These are phyloP conservation scores for Phytophthora vignae DNA, from an alignment of 352 stramenopile genomes.

Conservation along the genomic window DNA sequence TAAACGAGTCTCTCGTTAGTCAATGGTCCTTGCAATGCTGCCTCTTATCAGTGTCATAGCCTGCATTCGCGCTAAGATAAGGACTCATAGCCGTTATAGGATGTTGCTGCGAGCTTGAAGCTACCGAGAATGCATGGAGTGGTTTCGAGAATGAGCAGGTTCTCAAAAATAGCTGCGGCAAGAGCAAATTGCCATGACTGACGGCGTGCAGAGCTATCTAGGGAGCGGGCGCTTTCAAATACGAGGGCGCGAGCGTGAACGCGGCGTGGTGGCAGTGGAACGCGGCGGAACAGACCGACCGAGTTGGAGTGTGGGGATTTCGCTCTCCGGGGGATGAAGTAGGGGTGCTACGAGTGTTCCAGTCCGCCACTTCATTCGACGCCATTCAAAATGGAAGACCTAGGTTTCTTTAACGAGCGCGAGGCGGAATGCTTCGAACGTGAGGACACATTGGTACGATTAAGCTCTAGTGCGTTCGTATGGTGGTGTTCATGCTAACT, in stretches of 20 bases:
- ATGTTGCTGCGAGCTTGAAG: background rate
- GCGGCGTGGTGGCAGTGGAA: slow-evolving; percentile 20
- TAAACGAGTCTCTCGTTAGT: background rate
- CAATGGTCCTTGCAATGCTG: slow-evolving; percentile 2
- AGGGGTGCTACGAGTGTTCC: slow-evolving; percentile 21
- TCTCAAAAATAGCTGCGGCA: slow-evolving; percentile 39
- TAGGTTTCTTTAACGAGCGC: slow-evolving; percentile 84
- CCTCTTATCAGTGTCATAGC: background rate
- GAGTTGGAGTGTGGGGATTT: slow-evolving; percentile 27
- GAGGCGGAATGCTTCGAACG: slow-evolving; percentile 87
- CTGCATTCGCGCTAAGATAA: slow-evolving; percentile 15
- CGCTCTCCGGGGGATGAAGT: slow-evolving; percentile 53
- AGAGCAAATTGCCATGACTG: slow-evolving; percentile 16
- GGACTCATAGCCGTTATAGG: slow-evolving; percentile 14
- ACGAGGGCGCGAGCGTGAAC: slow-evolving; percentile 16
- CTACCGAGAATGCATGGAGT: slow-evolving; percentile 12
- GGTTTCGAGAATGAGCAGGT: slow-evolving; percentile 29
- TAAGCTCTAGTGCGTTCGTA: background rate
- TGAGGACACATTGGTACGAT: slow-evolving; percentile 76
- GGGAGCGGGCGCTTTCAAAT: slow-evolving; percentile 30
- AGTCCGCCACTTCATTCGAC: slow-evolving; percentile 27
- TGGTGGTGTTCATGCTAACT: slow-evolving; percentile 1
- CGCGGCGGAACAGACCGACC: slow-evolving; percentile 22
- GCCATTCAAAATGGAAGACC: slow-evolving; percentile 71
- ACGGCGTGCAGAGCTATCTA: slow-evolving; percentile 27